phyloP scores from a whole-genome alignment of 805 yeast species.

The Limtongozyma cylindracea region DNA sequence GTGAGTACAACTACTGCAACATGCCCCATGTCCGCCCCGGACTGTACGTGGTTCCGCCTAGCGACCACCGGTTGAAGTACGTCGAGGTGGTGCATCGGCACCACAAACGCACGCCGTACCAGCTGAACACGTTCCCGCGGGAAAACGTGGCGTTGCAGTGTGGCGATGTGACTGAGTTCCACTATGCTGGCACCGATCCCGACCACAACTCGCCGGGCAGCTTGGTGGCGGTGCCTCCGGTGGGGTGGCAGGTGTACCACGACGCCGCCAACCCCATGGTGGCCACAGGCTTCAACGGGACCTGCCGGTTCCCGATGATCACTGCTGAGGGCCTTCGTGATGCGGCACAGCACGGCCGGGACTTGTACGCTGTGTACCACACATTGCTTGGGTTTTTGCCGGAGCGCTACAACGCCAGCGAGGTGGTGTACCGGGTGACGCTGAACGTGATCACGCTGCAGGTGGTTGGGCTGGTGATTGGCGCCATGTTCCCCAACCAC shows the following conservation, averaged over 20 bases:
- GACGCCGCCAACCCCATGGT: conserved; percentile 1
- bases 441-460: conserved; percentile 1
- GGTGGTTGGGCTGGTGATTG: neutral
- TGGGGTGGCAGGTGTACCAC: neutral
- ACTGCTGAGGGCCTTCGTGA: conserved; percentile 1
- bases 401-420: neutral
- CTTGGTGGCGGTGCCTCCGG: neutral
- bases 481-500: neutral
- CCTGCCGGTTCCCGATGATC: conserved; percentile 1
- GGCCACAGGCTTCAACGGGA: conserved; percentile 1
- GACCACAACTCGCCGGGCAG: no score
- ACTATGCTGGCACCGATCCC: neutral
- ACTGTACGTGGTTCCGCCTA: neutral
- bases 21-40: conserved; percentile 1
- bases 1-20: conserved; percentile 1
- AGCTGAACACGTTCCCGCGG: neutral
- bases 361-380: neutral
- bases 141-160: conserved; percentile 1
- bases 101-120: conserved; percentile 1
- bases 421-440: neutral
- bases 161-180: neutral
- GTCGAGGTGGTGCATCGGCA: conserved; percentile 1
- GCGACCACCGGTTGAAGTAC: neutral
- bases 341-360: neutral
- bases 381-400: neutral